phyloP scores from a whole-genome alignment of 306 rosid species.

The Cyclanthera cordifolia region DNA sequence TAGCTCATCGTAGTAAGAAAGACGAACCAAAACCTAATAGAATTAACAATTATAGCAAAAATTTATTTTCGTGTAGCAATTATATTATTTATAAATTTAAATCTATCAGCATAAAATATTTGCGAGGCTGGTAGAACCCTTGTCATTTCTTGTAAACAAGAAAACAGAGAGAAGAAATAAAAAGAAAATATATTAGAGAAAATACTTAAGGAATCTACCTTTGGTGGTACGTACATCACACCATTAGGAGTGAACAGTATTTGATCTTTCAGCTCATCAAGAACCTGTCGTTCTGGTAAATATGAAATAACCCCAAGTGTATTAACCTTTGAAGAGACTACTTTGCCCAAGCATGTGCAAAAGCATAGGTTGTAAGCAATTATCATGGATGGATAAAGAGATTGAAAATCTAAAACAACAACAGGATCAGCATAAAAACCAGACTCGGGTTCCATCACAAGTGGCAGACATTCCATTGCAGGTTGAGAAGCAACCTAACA shows the following conservation, averaged over 20 bases:
- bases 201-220: conserved; percentile 38
- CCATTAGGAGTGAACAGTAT: conserved; percentile 83
- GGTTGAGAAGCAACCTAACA: conserved; percentile 93
- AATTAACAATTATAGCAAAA: not conserved
- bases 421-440: conserved; percentile 94
- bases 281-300: conserved; percentile 51
- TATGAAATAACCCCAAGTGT: conserved; percentile 69
- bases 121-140: not conserved
- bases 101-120: not conserved
- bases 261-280: conserved; percentile 51
- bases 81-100: not conserved
- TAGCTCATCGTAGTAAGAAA: not conserved
- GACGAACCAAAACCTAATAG: not conserved
- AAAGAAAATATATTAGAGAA: not conserved
- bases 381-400: conserved; percentile 95
- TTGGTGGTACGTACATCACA: conserved; percentile 76
- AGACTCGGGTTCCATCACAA: conserved; percentile 96
- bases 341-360: conserved; percentile 87
- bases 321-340: conserved; percentile 48
- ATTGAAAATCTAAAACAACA: conserved; percentile 84
- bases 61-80: not conserved
- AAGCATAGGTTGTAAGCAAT: conserved; percentile 93
- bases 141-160: not conserved
- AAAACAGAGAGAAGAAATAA: no score
- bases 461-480: conserved; percentile 95